A percentile compares a stretch with the other conserved stretches of the same genome.
These are phyloP conservation scores for Lodderomyces elongisporus DNA, from an alignment of 1,139 yeast species.

Conservation along the genomic window DNA sequence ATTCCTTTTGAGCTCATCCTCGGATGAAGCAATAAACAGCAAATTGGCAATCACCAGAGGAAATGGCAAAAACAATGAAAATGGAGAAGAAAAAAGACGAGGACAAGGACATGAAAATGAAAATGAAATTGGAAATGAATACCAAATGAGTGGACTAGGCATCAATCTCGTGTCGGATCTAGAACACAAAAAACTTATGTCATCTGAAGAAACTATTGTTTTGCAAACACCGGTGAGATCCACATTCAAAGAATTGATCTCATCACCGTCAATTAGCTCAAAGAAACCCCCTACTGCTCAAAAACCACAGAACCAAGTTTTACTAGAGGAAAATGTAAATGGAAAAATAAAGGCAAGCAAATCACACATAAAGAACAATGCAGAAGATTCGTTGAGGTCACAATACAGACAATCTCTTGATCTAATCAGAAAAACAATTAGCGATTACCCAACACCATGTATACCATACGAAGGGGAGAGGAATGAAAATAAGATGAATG, in stretches of 20 bases:
- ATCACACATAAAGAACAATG: slow-evolving; percentile 2
- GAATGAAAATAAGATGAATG: background rate
- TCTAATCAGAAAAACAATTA: slow-evolving; percentile 22
- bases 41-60: no score
- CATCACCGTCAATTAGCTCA: slow-evolving; percentile 9
- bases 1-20: slow-evolving; percentile 20
- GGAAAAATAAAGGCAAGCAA: no score
- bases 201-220: background rate
- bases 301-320: no score
- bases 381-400: slow-evolving; percentile 13
- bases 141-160: slow-evolving; percentile 37
- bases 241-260: slow-evolving; percentile 7
- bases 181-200: slow-evolving; percentile 7
- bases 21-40: slow-evolving; percentile 16
- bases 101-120: background rate
- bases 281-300: slow-evolving; percentile 11
- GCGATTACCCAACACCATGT: background rate
- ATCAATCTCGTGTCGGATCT: slow-evolving; percentile 27
- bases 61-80: no score
- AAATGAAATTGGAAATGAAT: slow-evolving; percentile 1
- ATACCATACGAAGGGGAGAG: no score
- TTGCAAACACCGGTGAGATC: slow-evolving; percentile 1
- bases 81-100: background rate
- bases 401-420: slow-evolving; percentile 21
- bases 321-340: no score